Percentiles rank a stretch among this genome's conserved stretches.
phyloP scores from a whole-genome alignment of 208 protist species.

The Trypanosoma platydactyli region DNA sequence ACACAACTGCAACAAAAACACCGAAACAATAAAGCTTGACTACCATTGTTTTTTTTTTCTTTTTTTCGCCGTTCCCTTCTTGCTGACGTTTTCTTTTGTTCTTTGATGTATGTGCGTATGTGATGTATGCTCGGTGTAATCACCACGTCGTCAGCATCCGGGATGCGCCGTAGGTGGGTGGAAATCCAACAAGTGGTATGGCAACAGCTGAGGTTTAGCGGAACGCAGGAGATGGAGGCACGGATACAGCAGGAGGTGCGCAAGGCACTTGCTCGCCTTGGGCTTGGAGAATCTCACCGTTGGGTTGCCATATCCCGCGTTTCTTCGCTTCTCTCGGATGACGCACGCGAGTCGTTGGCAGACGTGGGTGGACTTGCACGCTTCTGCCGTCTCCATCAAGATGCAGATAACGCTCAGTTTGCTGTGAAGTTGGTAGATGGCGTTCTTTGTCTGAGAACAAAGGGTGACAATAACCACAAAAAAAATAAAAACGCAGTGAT shows the following conservation, averaged over 20 bases:
- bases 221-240: neutral
- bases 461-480: too few species aligned
- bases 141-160: neutral
- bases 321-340: constrained; percentile 24
- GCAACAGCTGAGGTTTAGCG: neutral
- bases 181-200: neutral
- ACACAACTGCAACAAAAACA: too few species aligned
- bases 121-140: neutral
- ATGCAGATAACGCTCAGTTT: neutral
- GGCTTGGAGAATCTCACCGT: neutral
- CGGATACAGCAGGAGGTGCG: constrained; percentile 5
- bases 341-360: constrained; percentile 17
- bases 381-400: constrained; percentile 13
- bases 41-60: neutral
- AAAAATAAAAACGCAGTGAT: neutral
- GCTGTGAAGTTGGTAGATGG: constrained; percentile 24
- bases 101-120: constrained; percentile 5
- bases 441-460: constrained; percentile 19
- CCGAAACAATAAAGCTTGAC: too few species aligned
- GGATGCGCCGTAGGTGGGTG: constrained; percentile 12
- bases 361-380: constrained; percentile 18
- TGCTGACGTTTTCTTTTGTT: constrained; percentile 7
- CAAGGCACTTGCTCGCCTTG: constrained; percentile 1
- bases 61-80: constrained; percentile 6
- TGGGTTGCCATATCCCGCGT: constrained; percentile 27